Conservation (phyloP, 2,329 filamentous ascomycete species). For the Colletotrichum neosansevieriae region DNA sequence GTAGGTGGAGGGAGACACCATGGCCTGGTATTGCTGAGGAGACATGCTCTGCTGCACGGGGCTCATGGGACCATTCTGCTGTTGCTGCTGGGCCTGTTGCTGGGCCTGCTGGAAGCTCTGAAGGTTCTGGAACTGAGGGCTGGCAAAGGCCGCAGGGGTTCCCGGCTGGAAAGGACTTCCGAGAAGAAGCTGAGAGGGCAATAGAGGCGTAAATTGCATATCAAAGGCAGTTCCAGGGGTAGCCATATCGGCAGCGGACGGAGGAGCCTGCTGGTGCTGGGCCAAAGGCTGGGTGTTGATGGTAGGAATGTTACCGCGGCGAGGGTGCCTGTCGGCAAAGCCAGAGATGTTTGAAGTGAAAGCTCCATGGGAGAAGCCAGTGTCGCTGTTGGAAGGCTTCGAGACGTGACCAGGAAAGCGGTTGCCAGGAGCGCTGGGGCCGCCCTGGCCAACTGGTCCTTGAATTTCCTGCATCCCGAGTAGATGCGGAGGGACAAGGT, state of each 20-base stretch:
- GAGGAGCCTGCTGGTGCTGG: constrained; percentile 52
- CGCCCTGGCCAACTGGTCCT: constrained; percentile 69
- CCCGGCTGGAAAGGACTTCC: constrained; percentile 98
- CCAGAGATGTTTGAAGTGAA: constrained; percentile 89
- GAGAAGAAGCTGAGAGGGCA: constrained; percentile 93
- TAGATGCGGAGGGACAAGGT: constrained; percentile 85
- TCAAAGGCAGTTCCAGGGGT: constrained; percentile 92
- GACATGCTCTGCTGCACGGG: constrained; percentile 83
- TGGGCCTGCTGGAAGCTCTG: constrained; percentile 76
- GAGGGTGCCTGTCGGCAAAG: constrained; percentile 88
- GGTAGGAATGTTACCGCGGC: constrained; percentile 86
- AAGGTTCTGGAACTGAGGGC: constrained; percentile 90
- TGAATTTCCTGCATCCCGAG: constrained; percentile 93
- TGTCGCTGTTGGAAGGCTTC: constrained; percentile 86
- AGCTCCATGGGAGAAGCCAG: constrained; percentile 92
- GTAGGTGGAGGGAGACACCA: constrained; percentile 88
- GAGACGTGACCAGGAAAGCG: constrained; percentile 79
- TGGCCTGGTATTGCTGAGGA: constrained; percentile 83
- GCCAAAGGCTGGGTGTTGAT: constrained; percentile 78
- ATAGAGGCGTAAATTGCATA: constrained; percentile 97
- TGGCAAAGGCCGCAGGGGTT: constrained; percentile 89
- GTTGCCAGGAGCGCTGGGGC: constrained; percentile 65
- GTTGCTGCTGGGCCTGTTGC: constrained; percentile 66
- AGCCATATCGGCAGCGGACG: constrained; percentile 78
- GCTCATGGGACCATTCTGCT: constrained; percentile 75